phyloP scores from a whole-genome alignment of 768 basidiomycete genomes.

The Suillus luteus region DNA sequence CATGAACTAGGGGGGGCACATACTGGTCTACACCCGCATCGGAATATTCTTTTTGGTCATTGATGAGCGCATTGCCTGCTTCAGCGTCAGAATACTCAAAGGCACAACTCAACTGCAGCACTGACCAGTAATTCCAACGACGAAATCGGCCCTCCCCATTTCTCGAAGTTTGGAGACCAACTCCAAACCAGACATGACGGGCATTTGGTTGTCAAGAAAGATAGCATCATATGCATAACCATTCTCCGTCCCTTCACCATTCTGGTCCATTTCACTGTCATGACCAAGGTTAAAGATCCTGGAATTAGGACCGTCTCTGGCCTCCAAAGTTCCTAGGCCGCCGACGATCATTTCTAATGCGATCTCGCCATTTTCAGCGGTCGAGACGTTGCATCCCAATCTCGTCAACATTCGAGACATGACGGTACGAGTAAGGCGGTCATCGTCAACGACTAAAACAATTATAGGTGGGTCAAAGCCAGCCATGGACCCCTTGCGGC shows the following conservation, averaged over 20 bases:
- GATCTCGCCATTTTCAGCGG: conserved; percentile 82
- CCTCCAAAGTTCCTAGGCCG: conserved; percentile 8
- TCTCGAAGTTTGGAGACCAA: conserved; percentile 65
- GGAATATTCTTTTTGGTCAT: conserved; percentile 74
- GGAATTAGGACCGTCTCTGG: conserved; percentile 10
- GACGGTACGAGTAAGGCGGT: conserved; percentile 73
- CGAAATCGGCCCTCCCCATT: conserved; percentile 68
- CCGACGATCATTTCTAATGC: conserved; percentile 75
- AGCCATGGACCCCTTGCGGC: conserved; percentile 14
- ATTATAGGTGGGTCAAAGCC: conserved; percentile 54
- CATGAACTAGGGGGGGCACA: conserved; percentile 25
- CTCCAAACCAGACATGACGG: conserved; percentile 73
- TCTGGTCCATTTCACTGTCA: background rate
- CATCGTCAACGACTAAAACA: conserved; percentile 85
- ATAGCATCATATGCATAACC: conserved; percentile 42
- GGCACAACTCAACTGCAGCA: background rate
- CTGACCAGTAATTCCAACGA: conserved; percentile 80
- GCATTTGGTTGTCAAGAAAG: conserved; percentile 81
- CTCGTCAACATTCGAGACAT: conserved; percentile 81
- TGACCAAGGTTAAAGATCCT: conserved; percentile 14
- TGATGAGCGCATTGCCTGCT: conserved; percentile 53
- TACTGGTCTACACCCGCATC: conserved; percentile 77
- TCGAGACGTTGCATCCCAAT: conserved; percentile 74
- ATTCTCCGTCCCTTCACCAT: background rate
- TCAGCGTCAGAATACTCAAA: conserved; percentile 14